phyloP scores from a whole-genome alignment of 1,139 yeast genomes.

The Wickerhamomyces sp. region DNA sequence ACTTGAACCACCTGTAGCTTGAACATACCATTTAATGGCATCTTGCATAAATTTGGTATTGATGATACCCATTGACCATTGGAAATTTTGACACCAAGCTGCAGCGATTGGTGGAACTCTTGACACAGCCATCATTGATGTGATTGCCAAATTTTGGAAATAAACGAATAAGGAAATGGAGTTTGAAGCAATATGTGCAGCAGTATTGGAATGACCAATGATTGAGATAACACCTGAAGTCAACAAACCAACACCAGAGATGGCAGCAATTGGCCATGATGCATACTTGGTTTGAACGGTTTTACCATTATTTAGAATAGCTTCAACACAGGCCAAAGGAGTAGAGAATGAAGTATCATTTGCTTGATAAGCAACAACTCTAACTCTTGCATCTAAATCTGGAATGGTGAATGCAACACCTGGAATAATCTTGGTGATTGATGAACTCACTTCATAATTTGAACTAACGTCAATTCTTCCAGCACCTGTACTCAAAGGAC shows the following conservation, averaged over 20 bases:
- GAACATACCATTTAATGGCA: slow-evolving; percentile 91
- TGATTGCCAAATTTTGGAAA: slow-evolving; percentile 89
- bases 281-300: slow-evolving; percentile 95
- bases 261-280: slow-evolving; percentile 94
- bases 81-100: slow-evolving; percentile 96
- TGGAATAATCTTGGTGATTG: slow-evolving; percentile 56
- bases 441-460: slow-evolving; percentile 39
- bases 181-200: slow-evolving; percentile 95
- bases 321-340: slow-evolving; percentile 89
- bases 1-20: slow-evolving; percentile 90
- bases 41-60: slow-evolving; percentile 74
- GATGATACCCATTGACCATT: slow-evolving; percentile 94
- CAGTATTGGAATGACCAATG: slow-evolving; percentile 86
- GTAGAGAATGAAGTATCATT: slow-evolving; percentile 31
- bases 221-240: slow-evolving; percentile 86
- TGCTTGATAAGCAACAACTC: slow-evolving; percentile 57
- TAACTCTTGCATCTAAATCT: slow-evolving; percentile 87
- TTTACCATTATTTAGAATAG: slow-evolving; percentile 78
- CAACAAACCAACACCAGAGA: slow-evolving; percentile 80
- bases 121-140: slow-evolving; percentile 94
- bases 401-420: slow-evolving; percentile 86
- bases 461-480: slow-evolving; percentile 79
- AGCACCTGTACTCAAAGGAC: slow-evolving; percentile 82
- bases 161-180: slow-evolving; percentile 88
- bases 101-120: slow-evolving; percentile 95